Evolutionary conservation across 768 basidiomycete species (phyloP), one percentile per base, ranked within the genome.

Genomic region (Ramaria sp.): DNA sequence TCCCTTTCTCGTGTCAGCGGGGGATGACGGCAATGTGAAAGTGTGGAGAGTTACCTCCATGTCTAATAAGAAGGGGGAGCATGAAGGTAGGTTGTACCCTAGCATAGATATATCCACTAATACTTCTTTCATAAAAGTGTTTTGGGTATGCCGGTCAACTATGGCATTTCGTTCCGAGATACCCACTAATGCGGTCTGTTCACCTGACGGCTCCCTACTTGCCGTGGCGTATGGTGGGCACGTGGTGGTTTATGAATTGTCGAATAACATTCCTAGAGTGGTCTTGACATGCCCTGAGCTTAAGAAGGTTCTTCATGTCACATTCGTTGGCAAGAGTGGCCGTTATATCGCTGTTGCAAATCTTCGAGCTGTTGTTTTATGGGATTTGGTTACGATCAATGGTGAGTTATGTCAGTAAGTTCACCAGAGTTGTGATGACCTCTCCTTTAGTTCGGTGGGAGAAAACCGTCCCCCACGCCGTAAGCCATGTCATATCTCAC

Each of bases 201-300:
- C 94, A 5, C 76, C 74, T 3, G 96, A 99, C 65, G 85, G 81
- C 8, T 93, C 93, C 5, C 73, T 99, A 30, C 70, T 98, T 44
- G 86, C 85, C 12, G 75, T 94, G 20, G 73, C 83, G 12, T 75
- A 86, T 50, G 81, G 81, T 0, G 64, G 76, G 15, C 78, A 78
- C 56, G 73, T 94, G 50, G 78, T 81, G 5, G 66, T 98, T 5
- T 96, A 87, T 67, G 83, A 91, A 61, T 75, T 88, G 0, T 61
- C 70, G 20, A 80, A 79, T 22, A 84, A 80, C 57, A 66, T 72
- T 22, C 68, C 88, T 15, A 70, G 77, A 18, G 79, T 79, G 42
- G 79, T 78, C 0, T 70, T 92, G 57, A 75, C 77, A 25, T 73
- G 72, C 38, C 78, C 80, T 37, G 79, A 78, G 56, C 79, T 77